Base-by-base conservation (phyloP, 495 filamentous ascomycete species). In the Aspergillus biplanus region DNA sequence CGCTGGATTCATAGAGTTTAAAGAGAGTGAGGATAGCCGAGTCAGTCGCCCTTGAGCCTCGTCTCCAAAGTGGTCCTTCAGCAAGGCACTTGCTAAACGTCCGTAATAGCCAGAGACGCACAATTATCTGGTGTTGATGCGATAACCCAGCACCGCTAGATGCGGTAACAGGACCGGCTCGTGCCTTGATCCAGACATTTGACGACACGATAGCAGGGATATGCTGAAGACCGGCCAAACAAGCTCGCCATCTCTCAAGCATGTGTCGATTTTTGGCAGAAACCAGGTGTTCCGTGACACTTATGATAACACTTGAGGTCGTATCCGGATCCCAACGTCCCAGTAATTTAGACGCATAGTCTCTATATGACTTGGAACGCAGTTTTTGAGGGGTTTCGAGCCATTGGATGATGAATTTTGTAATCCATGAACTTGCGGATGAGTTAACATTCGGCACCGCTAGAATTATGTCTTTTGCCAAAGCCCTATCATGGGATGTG, bases 71-170 rank as follows among this genome's bases (percentile, higher is more conserved):
- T 46, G 67, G 68, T 11, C 64, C 67, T 42, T 60, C 61, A 39
- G 61, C 67, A 61, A 39, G 67, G 65, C 2, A 65, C 67, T 33
- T 63, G 49, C 69, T 71, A 31, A 82, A 57, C 0, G 67, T 68
- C 31, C 71, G 69, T 58, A 80, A 65, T 33, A 67, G 47, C 79
- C 79, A 82, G 11, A 82, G 56, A 31, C 79, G 77, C 31, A 75
- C 12, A 2, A 79, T 37, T 4, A 80, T 73, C 34, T 69, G 73
- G 8, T 72, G 69, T 7, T 67, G 71, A 4, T 58, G 46, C 31
- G 69, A 59, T n/a, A 66, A 21, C 46, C 49, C 18, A 42, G 16
- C 3, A 27, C 18, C 46, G 31, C 33, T 18, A 49, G 52, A 16
- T 27, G 59, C 6, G 21, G 16, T 11, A 8, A 11, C 48, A 27